These are phyloP conservation scores for Pistacia integerrima DNA, from an alignment of 345 rosid genomes.

Conservation along the genomic window DNA sequence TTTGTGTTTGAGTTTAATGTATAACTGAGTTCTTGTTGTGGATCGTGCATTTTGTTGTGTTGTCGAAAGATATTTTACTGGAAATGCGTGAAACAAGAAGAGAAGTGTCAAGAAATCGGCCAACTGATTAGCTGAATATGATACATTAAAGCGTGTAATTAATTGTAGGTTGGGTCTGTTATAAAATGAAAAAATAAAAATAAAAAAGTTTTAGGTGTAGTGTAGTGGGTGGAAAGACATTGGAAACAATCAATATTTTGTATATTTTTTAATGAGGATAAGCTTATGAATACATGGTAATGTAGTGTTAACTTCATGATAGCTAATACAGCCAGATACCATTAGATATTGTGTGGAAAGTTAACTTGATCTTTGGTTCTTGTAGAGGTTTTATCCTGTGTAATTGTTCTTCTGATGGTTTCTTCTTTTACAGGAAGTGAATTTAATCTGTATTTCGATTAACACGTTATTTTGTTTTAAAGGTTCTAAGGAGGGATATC, in stretches of 20 bases:
- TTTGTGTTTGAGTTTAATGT: background rate
- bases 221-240: background rate
- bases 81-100: background rate
- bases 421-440: background rate
- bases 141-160: background rate
- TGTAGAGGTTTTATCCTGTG: background rate
- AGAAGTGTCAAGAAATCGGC: background rate
- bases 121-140: background rate
- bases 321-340: background rate
- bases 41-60: background rate
- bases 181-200: background rate
- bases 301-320: background rate
- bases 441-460: constrained; percentile 16
- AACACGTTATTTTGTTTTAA: constrained; percentile 12
- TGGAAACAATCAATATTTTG: background rate
- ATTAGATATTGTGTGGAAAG: background rate
- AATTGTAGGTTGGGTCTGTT: background rate
- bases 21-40: background rate
- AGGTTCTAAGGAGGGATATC: constrained; percentile 94
- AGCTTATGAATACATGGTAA: background rate
- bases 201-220: background rate
- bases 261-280: background rate
- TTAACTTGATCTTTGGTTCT: background rate
- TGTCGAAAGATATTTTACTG: background rate
- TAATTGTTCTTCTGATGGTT: background rate